phyloP scores from a whole-genome alignment of 495 filamentous ascomycete genomes.

The Bryoglossum gracile region DNA sequence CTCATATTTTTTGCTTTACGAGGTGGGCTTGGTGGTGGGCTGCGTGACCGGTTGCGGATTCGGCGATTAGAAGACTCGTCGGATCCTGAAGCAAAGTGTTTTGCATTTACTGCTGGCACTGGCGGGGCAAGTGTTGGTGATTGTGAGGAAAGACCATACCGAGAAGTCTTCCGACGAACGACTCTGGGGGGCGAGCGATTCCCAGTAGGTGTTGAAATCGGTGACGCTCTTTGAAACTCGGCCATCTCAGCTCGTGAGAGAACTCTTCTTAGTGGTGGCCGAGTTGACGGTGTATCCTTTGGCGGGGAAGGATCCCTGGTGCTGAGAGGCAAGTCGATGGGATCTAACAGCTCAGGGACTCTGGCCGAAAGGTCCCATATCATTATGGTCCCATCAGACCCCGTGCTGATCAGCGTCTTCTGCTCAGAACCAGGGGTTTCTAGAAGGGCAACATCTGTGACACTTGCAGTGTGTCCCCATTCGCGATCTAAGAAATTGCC shows the following conservation, averaged over 20 bases:
- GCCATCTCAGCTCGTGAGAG: slow-evolving; percentile 71
- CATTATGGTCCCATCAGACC: slow-evolving; percentile 81
- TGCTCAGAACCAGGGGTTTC: slow-evolving; percentile 42
- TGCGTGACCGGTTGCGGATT: slow-evolving; percentile 31
- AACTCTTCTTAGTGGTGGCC: slow-evolving; percentile 63
- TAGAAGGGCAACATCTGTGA: slow-evolving; percentile 73
- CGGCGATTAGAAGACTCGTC: slow-evolving; percentile 15
- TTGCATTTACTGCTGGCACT: slow-evolving; percentile 15
- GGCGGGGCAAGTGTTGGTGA: slow-evolving; percentile 22
- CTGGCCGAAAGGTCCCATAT: slow-evolving; percentile 60
- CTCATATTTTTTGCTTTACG: slow-evolving; percentile 35
- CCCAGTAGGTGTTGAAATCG: slow-evolving; percentile 47
- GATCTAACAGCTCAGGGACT: slow-evolving; percentile 25
- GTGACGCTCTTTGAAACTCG: slow-evolving; percentile 55
- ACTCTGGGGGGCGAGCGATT: slow-evolving; percentile 57
- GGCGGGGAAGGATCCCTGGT: slow-evolving; percentile 31
- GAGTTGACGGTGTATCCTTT: slow-evolving; percentile 43
- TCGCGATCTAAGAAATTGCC: slow-evolving; percentile 76
- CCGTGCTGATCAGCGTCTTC: slow-evolving; percentile 61
- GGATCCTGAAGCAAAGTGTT: slow-evolving; percentile 16
- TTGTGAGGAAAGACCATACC: slow-evolving; percentile 17
- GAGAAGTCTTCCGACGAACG: slow-evolving; percentile 42
- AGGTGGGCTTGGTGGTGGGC: slow-evolving; percentile 32
- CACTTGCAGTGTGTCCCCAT: slow-evolving; percentile 89
- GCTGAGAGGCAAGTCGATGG: slow-evolving; percentile 16